These are phyloP conservation scores for Cordyceps militaris DNA, from an alignment of 2,329 filamentous ascomycete species.

Conservation along the genomic window DNA sequence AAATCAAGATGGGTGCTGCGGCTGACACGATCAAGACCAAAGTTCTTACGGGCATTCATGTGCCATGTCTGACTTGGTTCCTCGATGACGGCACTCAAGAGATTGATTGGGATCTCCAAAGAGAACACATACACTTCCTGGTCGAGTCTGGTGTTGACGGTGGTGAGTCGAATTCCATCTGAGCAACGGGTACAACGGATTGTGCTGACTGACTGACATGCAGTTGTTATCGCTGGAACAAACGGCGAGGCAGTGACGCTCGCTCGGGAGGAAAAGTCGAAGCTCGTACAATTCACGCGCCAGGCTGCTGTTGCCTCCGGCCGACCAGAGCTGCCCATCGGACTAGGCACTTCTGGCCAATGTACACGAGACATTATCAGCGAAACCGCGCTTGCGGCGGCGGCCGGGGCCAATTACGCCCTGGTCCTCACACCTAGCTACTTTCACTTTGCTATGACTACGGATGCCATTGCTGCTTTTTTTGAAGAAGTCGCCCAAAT, in stretches of 20 bases:
- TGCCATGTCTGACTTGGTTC: neutral
- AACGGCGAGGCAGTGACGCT: neutral
- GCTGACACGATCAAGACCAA: neutral
- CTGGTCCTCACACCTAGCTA: neutral
- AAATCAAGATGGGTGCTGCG: neutral
- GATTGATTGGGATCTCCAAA: neutral
- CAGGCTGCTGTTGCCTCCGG: neutral
- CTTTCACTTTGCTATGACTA: neutral
- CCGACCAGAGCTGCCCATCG: neutral
- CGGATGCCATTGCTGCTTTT: constrained; percentile 30
- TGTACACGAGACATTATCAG: neutral
- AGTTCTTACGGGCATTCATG: neutral
- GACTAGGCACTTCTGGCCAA: neutral
- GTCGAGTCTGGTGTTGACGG: neutral
- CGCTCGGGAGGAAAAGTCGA: neutral
- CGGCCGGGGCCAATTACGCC: neutral
- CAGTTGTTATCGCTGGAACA: neutral
- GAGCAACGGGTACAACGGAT: no score
- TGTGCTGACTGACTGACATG: neutral
- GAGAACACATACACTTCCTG: neutral
- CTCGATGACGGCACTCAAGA: neutral
- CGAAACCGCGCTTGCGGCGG: neutral
- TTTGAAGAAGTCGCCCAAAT: constrained; percentile 49
- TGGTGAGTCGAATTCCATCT: neutral
- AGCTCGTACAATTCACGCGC: neutral